Conservation (phyloP, 495 filamentous ascomycete genomes). For the Penicillium goetzii region DNA sequence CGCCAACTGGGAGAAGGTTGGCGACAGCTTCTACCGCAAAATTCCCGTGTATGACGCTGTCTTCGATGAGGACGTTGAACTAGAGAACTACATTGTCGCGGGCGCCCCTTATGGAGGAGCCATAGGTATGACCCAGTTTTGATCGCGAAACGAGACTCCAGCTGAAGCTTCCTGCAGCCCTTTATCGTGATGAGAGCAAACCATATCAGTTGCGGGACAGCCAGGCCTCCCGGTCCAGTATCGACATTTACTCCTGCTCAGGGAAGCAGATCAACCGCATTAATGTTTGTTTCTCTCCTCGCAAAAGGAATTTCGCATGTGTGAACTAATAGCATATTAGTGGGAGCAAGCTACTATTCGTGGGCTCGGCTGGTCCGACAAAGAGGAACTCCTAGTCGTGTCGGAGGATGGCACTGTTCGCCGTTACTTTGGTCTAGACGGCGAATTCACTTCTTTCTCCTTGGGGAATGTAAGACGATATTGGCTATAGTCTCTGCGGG, state of each 20-base stretch:
- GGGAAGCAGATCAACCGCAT: slow-evolving; percentile 79
- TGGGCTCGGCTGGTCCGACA: slow-evolving; percentile 94
- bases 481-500: not conserved
- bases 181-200: slow-evolving; percentile 87
- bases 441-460: slow-evolving; percentile 95
- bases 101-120: slow-evolving; percentile 96
- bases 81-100: slow-evolving; percentile 91
- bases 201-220: slow-evolving; percentile 74
- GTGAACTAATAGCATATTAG: slow-evolving; percentile 42
- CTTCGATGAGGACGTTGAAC: slow-evolving; percentile 88
- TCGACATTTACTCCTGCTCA: slow-evolving; percentile 92
- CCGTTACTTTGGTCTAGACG: slow-evolving; percentile 88
- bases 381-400: slow-evolving; percentile 89
- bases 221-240: slow-evolving; percentile 74
- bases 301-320: not conserved
- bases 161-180: slow-evolving; percentile 55
- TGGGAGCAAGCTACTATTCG: slow-evolving; percentile 92
- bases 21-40: slow-evolving; percentile 92
- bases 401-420: slow-evolving; percentile 88
- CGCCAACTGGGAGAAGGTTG: slow-evolving; percentile 90
- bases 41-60: slow-evolving; percentile 87
- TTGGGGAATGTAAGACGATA: slow-evolving; percentile 70
- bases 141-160: not conserved
- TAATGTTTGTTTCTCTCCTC: slow-evolving; percentile 49
- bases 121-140: slow-evolving; percentile 63